Evolutionary conservation across 164 flowering plant species (phyloP), one percentile per base, ranked within the genome.

Genomic region (Nymphaea thermarum): DNA sequence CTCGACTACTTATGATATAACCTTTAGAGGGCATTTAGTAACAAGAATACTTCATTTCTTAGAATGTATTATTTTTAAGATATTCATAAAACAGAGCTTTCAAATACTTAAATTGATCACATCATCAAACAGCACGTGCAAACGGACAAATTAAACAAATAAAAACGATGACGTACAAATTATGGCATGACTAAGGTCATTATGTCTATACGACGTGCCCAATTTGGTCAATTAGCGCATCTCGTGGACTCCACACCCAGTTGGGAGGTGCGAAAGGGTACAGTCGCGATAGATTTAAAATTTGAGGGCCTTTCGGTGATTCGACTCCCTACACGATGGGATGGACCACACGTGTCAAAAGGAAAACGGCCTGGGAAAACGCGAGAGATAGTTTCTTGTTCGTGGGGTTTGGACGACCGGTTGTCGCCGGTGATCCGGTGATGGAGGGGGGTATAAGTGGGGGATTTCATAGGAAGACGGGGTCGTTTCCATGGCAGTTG

Each of bases 401-500:
- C 12, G 57, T 15, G 57, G 57, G 57, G 57, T 15, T 15, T 10
- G 57, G 55, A 15, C 14, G 2, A 73, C 76, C 62, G 69, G 79
- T 45, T 45, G 43, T 12, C 64, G 1, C 72, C 71, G 44, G 79
- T 73, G 16, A 73, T 2, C 78, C 67, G 66, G 75, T 70, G n/a
- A 16, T 51, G 8, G 57, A 25, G 3, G 12, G 14, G 57, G 15
- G 57, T 15, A 51, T 51, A 51, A 51, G 14, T 51, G 57, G 15
- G 57, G 15, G 57, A 51, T 51, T 51, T 51, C 8, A 15, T 4
- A 51, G 57, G 57, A 51, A 4, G 57, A 51, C 71, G 73, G 72
- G 79, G 85, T 80, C 80, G 84, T 81, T 78, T 81, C 77, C 57
- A 60, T 75, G 84, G 86, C 84, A 84, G 88, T 84, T 84, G 84